A percentile compares a stretch with the other conserved stretches of the same genome.
Evolutionary conservation across 1,284 basidiomycete species (phyloP).

Genomic region (Marasmius fiardii): DNA sequence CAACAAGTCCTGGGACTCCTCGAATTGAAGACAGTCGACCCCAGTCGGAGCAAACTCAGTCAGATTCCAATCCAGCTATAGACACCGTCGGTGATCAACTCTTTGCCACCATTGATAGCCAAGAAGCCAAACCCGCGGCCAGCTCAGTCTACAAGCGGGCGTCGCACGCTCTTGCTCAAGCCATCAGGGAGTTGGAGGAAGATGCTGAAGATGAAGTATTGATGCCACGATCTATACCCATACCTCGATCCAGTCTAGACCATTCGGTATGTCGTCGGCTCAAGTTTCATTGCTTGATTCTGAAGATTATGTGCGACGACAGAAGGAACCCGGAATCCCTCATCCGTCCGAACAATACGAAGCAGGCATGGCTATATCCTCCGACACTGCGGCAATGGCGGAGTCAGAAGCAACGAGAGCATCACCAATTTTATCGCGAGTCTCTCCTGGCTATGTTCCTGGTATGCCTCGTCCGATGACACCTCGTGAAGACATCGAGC

Average conservation of each 20-base stretch:
- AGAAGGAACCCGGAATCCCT: constrained; percentile 21
- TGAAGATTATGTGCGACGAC: constrained; percentile 22
- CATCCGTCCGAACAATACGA: constrained; percentile 32
- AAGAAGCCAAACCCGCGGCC: constrained; percentile 47
- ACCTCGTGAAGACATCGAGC: constrained; percentile 60
- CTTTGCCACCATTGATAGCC: constrained; percentile 37
- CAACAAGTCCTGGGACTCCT: constrained; percentile 47
- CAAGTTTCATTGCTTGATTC: constrained; percentile 4
- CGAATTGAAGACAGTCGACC: constrained; percentile 21
- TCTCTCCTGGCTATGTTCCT: constrained; percentile 78
- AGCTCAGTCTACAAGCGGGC: constrained; percentile 56
- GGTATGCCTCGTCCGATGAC: constrained; percentile 87
- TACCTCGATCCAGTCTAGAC: constrained; percentile 34
- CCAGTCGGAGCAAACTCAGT: not conserved
- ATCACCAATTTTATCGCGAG: constrained; percentile 62
- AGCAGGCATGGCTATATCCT: constrained; percentile 66
- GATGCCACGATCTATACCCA: constrained; percentile 59
- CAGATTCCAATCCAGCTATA: constrained; percentile 18
- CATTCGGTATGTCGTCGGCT: constrained; percentile 22
- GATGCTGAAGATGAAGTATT: constrained; percentile 69
- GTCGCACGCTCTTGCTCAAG: constrained; percentile 69
- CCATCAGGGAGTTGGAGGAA: constrained; percentile 69
- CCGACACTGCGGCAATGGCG: constrained; percentile 48
- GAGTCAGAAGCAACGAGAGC: constrained; percentile 43
- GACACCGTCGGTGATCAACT: constrained; percentile 24